These are phyloP conservation scores for Sclerotinia borealis DNA, from an alignment of 2,329 filamentous ascomycete species.

Conservation along the genomic window DNA sequence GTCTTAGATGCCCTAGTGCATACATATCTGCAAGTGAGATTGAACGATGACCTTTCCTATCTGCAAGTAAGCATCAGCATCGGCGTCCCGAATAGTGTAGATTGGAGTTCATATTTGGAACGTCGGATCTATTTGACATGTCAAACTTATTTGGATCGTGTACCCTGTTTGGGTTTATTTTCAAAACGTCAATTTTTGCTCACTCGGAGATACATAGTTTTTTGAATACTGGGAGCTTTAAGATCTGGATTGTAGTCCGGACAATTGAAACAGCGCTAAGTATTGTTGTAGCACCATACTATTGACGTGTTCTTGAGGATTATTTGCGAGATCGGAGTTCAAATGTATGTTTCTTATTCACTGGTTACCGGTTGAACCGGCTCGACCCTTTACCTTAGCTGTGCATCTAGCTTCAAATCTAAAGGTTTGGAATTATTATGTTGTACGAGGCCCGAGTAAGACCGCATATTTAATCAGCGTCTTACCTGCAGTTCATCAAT, in stretches of 20 bases:
- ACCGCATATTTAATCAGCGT: background rate
- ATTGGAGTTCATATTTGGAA: no score
- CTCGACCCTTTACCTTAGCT: background rate
- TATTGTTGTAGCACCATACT: background rate
- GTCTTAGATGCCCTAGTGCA: background rate
- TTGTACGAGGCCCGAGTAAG: background rate
- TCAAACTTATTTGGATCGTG: background rate
- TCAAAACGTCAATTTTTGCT: background rate
- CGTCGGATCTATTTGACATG: background rate
- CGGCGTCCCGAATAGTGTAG: background rate
- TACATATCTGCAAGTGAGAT: slow-evolving; percentile 6
- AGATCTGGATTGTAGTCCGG: background rate
- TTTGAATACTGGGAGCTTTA: background rate
- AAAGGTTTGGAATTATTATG: background rate
- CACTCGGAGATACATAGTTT: background rate
- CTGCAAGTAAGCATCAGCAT: background rate
- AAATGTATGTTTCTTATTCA: background rate
- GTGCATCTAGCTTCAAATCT: background rate
- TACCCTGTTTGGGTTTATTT: background rate
- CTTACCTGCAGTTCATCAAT: background rate
- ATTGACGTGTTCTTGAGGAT: background rate
- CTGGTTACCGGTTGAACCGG: background rate
- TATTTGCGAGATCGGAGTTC: accelerated
- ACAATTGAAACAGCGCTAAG: background rate
- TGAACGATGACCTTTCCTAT: background rate